These are phyloP conservation scores for Fusarium keratoplasticum DNA, from an alignment of 2,329 filamentous ascomycete species.

Conservation along the genomic window DNA sequence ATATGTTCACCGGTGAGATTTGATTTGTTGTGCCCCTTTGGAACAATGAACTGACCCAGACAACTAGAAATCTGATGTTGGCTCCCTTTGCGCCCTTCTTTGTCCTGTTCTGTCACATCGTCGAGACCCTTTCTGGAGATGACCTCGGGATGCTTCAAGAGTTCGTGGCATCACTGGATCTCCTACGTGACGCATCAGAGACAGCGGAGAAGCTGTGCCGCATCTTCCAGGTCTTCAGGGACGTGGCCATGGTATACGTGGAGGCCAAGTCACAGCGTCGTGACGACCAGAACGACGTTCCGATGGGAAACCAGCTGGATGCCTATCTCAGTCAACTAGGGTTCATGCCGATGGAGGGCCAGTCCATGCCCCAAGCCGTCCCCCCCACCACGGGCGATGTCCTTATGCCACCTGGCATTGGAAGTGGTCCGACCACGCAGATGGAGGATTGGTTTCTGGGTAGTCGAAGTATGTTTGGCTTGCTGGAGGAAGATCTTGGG, in stretches of 20 bases:
- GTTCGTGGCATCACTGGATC: slow-evolving; percentile 66
- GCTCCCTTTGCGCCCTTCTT: slow-evolving; percentile 70
- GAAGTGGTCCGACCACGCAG: background rate
- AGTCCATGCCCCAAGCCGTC: slow-evolving; percentile 2
- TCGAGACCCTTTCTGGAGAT: slow-evolving; percentile 63
- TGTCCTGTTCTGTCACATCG: slow-evolving; percentile 67
- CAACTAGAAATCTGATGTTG: slow-evolving; percentile 60
- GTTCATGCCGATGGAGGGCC: slow-evolving; percentile 60
- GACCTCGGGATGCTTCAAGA: slow-evolving; percentile 67
- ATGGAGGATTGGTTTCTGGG: background rate
- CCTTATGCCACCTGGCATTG: background rate
- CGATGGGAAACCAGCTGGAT: slow-evolving; percentile 69
- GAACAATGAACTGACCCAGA: background rate
- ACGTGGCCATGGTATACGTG: slow-evolving; percentile 70
- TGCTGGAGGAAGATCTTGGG: background rate
- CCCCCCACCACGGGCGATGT: background rate
- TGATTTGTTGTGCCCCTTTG: no score
- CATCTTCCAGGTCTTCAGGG: slow-evolving; percentile 69
- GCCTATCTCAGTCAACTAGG: slow-evolving; percentile 72
- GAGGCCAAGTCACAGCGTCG: slow-evolving; percentile 65
- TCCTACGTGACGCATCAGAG: slow-evolving; percentile 63
- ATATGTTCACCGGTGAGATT: slow-evolving; percentile 62
- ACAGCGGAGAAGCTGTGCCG: slow-evolving; percentile 69
- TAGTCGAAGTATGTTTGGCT: background rate
- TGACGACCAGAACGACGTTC: slow-evolving; percentile 55